Evolutionary conservation across 768 basidiomycete genomes (phyloP).

Genomic region (Tricholoma hemisulphureum): DNA sequence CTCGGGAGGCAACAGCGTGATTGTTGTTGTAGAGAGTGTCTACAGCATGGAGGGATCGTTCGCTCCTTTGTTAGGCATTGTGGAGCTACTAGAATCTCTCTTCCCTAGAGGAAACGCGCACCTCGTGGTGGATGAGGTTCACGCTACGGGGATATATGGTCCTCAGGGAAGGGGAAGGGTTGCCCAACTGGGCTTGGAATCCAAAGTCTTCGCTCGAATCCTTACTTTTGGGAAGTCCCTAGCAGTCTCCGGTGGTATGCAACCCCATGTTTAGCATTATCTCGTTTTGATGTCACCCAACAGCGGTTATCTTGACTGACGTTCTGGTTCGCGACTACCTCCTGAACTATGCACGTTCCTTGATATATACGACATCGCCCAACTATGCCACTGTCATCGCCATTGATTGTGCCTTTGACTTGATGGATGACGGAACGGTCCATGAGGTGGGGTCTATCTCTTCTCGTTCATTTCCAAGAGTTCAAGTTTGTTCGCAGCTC

Average conservation of each 20-base stretch:
- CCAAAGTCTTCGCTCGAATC: constrained; percentile 43
- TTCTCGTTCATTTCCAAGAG: background rate
- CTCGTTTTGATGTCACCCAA: background rate
- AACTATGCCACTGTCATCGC: constrained; percentile 54
- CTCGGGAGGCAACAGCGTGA: constrained; percentile 33
- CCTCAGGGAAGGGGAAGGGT: constrained; percentile 43
- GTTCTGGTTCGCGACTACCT: constrained; percentile 57
- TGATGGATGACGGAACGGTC: background rate
- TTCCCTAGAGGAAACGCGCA: constrained; percentile 38
- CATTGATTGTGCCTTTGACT: constrained; percentile 49
- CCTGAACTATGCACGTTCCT: constrained; percentile 65
- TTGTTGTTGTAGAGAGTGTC: constrained; percentile 51
- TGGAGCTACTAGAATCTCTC: constrained; percentile 34
- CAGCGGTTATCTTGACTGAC: constrained; percentile 54
- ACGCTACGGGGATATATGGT: constrained; percentile 56
- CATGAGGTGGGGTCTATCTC: background rate
- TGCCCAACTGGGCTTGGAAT: constrained; percentile 40
- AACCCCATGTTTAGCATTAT: constrained; percentile 10
- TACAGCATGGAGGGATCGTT: constrained; percentile 66
- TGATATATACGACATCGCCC: constrained; percentile 65
- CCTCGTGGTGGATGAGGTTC: constrained; percentile 58
- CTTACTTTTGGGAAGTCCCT: constrained; percentile 62
- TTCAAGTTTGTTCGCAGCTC: background rate
- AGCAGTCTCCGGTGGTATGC: constrained; percentile 61
- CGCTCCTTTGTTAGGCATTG: constrained; percentile 43